A percentile compares a stretch with the other conserved stretches of the same genome.
Evolutionary conservation across 345 rosid species (phyloP).

Genomic region (Linum lewisii): DNA sequence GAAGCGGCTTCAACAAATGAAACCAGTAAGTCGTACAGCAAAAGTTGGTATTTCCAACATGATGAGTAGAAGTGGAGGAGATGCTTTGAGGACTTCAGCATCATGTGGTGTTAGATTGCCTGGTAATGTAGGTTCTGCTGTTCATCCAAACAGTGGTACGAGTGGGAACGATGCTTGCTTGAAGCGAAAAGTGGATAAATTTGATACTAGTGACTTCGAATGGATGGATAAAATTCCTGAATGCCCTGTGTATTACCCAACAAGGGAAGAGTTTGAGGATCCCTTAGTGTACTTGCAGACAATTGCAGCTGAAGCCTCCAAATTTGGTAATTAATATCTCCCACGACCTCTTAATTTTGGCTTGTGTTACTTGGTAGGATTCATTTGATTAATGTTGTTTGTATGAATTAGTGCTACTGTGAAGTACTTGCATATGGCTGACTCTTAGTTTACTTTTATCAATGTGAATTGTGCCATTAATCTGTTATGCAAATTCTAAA

Average conservation of each 20-base stretch:
- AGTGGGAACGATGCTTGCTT: slow-evolving; percentile 37
- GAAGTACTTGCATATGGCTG: not conserved
- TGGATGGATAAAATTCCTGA: slow-evolving; percentile 88
- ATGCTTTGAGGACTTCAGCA: slow-evolving; percentile 65
- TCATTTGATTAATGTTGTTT: not conserved
- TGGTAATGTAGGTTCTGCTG: slow-evolving; percentile 29
- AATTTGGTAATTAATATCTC: slow-evolving; percentile 48
- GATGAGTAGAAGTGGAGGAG: slow-evolving; percentile 82
- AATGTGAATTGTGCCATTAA: no score
- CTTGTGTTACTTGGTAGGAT: not conserved
- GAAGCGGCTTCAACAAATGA: slow-evolving; percentile 69
- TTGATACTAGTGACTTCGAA: slow-evolving; percentile 59
- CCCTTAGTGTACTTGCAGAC: slow-evolving; percentile 83
- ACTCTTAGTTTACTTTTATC: not conserved
- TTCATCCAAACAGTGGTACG: slow-evolving; percentile 26
- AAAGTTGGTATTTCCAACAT: slow-evolving; percentile 28
- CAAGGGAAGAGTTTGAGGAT: slow-evolving; percentile 93
- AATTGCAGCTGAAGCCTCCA: slow-evolving; percentile 92
- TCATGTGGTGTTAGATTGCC: slow-evolving; percentile 73
- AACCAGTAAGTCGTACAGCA: slow-evolving; percentile 38
- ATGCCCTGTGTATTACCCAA: slow-evolving; percentile 90
- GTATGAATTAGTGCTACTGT: not conserved
- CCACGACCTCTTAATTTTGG: not conserved
- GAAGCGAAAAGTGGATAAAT: slow-evolving; percentile 64
- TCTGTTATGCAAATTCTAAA: no score